Evolutionary conservation across 805 yeast genomes (phyloP), one percentile per base, ranked within the genome.

Genomic region (Wickerhamomyces chaumierensis): DNA sequence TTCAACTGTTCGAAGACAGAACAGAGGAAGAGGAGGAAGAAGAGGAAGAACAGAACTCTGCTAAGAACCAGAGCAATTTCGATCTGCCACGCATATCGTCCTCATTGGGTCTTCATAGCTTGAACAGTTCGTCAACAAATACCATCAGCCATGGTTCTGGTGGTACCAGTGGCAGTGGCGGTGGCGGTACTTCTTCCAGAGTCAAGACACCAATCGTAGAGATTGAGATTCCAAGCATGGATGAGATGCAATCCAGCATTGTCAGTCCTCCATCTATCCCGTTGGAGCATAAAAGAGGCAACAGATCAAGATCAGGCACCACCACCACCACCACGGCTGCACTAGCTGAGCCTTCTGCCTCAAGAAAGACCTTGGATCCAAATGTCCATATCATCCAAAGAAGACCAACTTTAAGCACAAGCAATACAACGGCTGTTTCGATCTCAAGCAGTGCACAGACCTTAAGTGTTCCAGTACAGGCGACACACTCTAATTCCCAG

Each of bases 211-310:
- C 85, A 2, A 66, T 80, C 3, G 71, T 71, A 21, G 71, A 71
- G 42, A 72, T 71, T 42, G 88, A 81, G 53, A 82, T 81, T 33
- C 90, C 90, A 4, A 75, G 69, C 44, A 74, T 78, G 70, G 79
- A 73, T 39, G 66, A 63, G 1, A 49, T 61, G 33, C 29, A 21
- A 11, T 21, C 25, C 29, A 25, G 29, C 29, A 25, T 25, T 21
- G 23, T 21, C n/a, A 25, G 9, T 11, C 4, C 29, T 14, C 29
- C 29, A 11, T 14, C 29, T 8, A 9, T 14, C 12, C 14, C 29
- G 4, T 11, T 25, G 14, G 42, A 43, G 36, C 20, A 40, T 28
- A 41, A 42, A 36, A 25, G 29, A 25, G 29, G 29, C n/a, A 21
- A 49, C 23, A 43, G 61, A 38, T 56, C 60, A 12, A 49, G 58